Conservation (phyloP, 331 rosid species). For the Malus hybrid region DNA sequence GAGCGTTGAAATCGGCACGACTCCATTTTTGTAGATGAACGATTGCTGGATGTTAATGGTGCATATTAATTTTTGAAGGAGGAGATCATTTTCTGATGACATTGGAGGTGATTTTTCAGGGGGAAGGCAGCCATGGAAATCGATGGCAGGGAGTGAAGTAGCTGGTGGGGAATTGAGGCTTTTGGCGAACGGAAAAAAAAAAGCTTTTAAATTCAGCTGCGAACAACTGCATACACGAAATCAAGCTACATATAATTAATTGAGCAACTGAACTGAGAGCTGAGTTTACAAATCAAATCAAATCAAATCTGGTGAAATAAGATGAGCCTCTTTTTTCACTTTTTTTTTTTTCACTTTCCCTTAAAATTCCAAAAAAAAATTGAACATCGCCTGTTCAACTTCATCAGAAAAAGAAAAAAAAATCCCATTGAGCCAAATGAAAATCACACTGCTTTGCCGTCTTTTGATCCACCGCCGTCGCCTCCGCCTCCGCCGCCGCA, state of each 20-base stretch:
- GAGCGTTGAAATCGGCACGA: too few species aligned
- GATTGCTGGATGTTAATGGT: too few species aligned
- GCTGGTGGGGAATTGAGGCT: too few species aligned
- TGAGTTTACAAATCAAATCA: neutral
- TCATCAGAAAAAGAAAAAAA: neutral
- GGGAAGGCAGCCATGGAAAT: too few species aligned
- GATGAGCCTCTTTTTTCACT: neutral
- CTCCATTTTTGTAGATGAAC: too few species aligned
- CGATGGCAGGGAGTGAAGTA: too few species aligned
- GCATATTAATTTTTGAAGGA: too few species aligned
- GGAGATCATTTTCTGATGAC: too few species aligned
- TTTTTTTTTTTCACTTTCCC: neutral
- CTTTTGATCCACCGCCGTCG: neutral
- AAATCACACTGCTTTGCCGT: neutral
- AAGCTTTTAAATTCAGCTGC: too few species aligned
- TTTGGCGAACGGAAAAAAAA: too few species aligned
- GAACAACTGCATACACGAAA: too few species aligned
- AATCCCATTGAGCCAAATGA: neutral
- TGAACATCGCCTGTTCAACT: conserved; percentile 1
- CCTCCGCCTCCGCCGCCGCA: neutral
- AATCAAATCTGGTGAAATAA: neutral
- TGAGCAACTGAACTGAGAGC: neutral
- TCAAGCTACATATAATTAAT: neutral
- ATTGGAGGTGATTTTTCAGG: too few species aligned
- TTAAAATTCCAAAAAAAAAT: neutral